Conservation (phyloP, 2,329 filamentous ascomycete genomes). For the Sclerotinia nivalis region DNA sequence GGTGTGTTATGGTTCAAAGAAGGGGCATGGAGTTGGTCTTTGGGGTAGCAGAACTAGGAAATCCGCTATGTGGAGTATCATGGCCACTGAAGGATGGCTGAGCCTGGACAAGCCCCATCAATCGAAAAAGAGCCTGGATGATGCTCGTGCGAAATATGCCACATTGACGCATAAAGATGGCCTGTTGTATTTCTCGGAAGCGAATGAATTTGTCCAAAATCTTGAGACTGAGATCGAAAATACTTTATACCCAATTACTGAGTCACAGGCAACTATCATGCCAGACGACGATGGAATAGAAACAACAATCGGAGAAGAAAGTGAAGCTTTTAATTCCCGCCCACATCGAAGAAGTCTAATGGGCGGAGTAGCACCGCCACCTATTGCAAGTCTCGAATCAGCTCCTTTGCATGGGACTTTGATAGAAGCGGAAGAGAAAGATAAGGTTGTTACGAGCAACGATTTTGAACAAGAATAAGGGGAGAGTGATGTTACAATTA, state of each 20-base stretch:
- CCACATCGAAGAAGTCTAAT: conserved; percentile 56
- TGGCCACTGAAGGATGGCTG: conserved; percentile 84
- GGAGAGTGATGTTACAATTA: background rate
- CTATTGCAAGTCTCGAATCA: conserved; percentile 49
- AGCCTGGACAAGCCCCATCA: conserved; percentile 74
- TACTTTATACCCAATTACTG: conserved; percentile 38
- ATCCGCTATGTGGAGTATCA: conserved; percentile 83
- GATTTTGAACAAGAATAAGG: conserved; percentile 21
- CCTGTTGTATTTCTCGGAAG: conserved; percentile 52
- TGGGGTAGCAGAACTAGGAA: conserved; percentile 78
- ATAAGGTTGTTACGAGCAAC: background rate
- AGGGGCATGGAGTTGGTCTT: conserved; percentile 62
- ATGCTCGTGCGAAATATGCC: conserved; percentile 60
- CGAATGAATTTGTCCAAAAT: conserved; percentile 53
- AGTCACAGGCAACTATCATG: conserved; percentile 23
- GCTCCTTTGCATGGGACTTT: conserved; percentile 45
- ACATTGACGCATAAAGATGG: conserved; percentile 52
- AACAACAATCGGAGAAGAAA: conserved; percentile 43
- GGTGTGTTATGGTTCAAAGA: conserved; percentile 76
- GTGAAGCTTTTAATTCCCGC: conserved; percentile 55
- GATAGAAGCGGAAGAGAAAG: conserved; percentile 21
- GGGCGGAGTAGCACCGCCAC: conserved; percentile 44
- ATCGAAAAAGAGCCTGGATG: conserved; percentile 74
- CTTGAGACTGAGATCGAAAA: conserved; percentile 47
- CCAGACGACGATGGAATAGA: conserved; percentile 24